phyloP scores from a whole-genome alignment of 768 basidiomycete genomes.

The Asterophora parasitica region DNA sequence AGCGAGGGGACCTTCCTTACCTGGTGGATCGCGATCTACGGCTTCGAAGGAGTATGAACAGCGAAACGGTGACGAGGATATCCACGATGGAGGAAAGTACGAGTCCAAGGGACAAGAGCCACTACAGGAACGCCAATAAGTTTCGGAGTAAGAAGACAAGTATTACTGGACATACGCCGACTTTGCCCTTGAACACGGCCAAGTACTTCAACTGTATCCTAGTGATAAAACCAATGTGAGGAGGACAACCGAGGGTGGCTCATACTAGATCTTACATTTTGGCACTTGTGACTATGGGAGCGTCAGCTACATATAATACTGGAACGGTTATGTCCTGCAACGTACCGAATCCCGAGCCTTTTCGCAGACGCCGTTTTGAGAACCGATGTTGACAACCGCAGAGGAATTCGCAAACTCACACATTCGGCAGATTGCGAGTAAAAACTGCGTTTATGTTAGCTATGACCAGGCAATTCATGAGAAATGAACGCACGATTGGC shows the following conservation, averaged over 20 bases:
- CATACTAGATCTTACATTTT: conserved; percentile 18
- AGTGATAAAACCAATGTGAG: not conserved
- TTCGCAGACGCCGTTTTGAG: not conserved
- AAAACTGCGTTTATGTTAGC: conserved; percentile 16
- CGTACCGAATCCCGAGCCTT: conserved; percentile 15
- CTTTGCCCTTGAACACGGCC: conserved; percentile 14
- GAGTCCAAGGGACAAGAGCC: conserved; percentile 43
- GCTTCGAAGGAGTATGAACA: conserved; percentile 23
- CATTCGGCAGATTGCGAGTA: conserved; percentile 21
- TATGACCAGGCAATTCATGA: no score
- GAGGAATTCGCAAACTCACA: conserved; percentile 11
- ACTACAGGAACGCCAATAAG: conserved; percentile 23
- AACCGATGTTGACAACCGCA: not conserved
- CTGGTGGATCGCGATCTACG: conserved; percentile 27
- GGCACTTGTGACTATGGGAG: conserved; percentile 17
- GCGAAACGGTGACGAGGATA: conserved; percentile 26
- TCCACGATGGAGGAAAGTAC: conserved; percentile 37
- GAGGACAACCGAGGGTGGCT: not conserved
- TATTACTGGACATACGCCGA: conserved; percentile 14
- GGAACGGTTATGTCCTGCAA: not conserved
- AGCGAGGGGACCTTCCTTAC: conserved; percentile 16
- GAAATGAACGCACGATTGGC: conserved; percentile 20
- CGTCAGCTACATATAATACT: not conserved
- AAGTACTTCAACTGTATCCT: conserved; percentile 21
- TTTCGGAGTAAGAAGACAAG: no score